Percentiles rank a stretch among this genome's conserved stretches.
These are phyloP conservation scores for Leucosporidium scottii DNA, from an alignment of 768 basidiomycete genomes.

Conservation along the genomic window DNA sequence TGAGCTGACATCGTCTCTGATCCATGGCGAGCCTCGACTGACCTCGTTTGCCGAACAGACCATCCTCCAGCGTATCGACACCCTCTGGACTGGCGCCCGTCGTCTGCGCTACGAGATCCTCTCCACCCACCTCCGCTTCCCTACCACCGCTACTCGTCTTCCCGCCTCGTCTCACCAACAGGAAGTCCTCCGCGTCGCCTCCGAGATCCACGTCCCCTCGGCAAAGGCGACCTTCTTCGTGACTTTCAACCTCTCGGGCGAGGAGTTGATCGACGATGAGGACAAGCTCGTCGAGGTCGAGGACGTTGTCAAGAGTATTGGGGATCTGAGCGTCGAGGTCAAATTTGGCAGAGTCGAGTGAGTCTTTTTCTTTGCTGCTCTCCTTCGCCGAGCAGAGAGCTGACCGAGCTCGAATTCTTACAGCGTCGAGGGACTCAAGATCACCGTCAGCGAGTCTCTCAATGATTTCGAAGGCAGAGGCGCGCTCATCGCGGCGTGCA, in stretches of 20 bases:
- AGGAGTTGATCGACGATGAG: conserved; percentile 12
- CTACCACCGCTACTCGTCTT: background rate
- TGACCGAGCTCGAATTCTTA: background rate
- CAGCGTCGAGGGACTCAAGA: conserved; percentile 18
- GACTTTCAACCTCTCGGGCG: conserved; percentile 26
- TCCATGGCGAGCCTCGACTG: too few species aligned
- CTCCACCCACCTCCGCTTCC: conserved; percentile 9
- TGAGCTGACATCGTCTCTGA: background rate
- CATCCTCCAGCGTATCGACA: background rate
- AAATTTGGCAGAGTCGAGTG: conserved; percentile 30
- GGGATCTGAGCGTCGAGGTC: conserved; percentile 14
- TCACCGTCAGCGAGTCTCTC: conserved; percentile 21
- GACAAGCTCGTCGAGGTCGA: conserved; percentile 7
- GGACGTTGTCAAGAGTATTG: conserved; percentile 9
- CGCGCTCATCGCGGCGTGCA: conserved; percentile 26
- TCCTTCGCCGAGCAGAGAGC: background rate
- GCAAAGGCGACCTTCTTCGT: conserved; percentile 11
- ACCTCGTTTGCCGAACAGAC: background rate
- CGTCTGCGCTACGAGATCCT: conserved; percentile 14
- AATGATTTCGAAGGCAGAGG: background rate
- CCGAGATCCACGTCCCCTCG: conserved; percentile 5
- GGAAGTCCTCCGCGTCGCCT: conserved; percentile 19
- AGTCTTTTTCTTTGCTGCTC: background rate
- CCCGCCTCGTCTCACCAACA: conserved; percentile 9
- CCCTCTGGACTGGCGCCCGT: conserved; percentile 14